Evolutionary conservation across 2,329 filamentous ascomycete species (phyloP).

Genomic region (Cytospora mali): DNA sequence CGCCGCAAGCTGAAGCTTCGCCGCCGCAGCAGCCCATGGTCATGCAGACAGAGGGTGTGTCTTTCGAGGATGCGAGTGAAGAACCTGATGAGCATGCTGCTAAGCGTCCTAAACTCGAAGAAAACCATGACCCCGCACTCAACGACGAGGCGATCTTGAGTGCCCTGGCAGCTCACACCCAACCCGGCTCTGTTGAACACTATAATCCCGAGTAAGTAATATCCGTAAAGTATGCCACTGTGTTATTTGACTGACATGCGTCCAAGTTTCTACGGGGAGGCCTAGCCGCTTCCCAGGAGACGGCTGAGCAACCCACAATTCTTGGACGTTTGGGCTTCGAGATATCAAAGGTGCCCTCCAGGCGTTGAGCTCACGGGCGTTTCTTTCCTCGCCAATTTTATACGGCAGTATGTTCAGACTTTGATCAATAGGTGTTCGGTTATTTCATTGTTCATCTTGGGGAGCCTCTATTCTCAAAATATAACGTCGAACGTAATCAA

Average conservation of each 20-base stretch:
- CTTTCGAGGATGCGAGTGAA: constrained; percentile 25
- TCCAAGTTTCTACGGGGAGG: constrained; percentile 24
- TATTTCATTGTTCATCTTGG: constrained; percentile 1
- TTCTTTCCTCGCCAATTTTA: constrained; percentile 16
- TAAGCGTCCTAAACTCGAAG: constrained; percentile 46
- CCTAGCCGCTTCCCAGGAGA: not conserved
- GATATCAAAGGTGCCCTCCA: not conserved
- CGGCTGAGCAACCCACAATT: not conserved
- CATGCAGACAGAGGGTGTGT: constrained; percentile 33
- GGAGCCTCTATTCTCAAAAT: not conserved
- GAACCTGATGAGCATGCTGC: constrained; percentile 40
- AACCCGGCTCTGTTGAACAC: constrained; percentile 39
- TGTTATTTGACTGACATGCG: constrained; percentile 7
- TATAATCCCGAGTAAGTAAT: constrained; percentile 48
- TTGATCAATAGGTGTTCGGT: constrained; percentile 20
- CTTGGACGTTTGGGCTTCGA: not conserved
- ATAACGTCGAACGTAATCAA: not conserved
- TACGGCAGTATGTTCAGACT: constrained; percentile 5
- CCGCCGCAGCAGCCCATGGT: constrained; percentile 36
- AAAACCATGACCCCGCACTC: constrained; percentile 40
- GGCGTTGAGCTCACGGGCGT: constrained; percentile 13
- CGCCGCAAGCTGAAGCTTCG: constrained; percentile 29
- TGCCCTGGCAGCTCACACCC: constrained; percentile 49
- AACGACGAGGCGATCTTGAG: constrained; percentile 53
- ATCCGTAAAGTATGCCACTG: not conserved